phyloP scores from a whole-genome alignment of 2,329 filamentous ascomycete genomes.

The Trichophyton rubrum region DNA sequence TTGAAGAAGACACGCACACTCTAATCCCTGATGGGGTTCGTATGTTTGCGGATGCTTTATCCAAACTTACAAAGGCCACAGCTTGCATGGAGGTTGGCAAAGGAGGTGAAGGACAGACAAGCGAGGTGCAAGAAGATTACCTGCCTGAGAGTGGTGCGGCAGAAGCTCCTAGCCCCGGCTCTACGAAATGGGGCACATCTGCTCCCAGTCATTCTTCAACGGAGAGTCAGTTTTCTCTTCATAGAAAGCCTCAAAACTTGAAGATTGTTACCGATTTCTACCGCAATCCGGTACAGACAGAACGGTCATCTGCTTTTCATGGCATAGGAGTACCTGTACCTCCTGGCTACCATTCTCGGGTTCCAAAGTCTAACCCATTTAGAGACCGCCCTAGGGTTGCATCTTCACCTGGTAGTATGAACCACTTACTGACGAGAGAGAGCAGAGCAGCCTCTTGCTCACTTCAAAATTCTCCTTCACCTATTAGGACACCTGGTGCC shows the following conservation, averaged over 20 bases:
- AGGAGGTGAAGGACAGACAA: neutral
- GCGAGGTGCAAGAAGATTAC: neutral
- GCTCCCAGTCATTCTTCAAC: neutral
- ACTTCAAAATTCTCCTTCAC: slow-evolving; percentile 2
- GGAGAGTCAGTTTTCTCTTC: neutral
- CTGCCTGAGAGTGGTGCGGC: neutral
- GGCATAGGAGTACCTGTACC: neutral
- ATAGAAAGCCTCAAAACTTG: neutral
- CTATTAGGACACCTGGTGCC: neutral
- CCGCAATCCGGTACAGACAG: neutral
- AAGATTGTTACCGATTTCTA: neutral
- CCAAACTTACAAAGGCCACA: neutral
- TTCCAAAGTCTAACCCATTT: slow-evolving; percentile 10
- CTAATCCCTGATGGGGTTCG: slow-evolving; percentile 3
- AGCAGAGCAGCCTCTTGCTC: slow-evolving; percentile 9
- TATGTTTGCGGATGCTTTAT: slow-evolving; percentile 9
- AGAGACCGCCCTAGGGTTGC: slow-evolving; percentile 3
- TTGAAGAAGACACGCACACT: neutral
- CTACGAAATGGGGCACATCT: neutral
- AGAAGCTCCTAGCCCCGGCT: neutral
- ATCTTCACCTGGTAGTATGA: neutral
- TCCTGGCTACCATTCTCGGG: neutral
- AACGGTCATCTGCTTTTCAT: neutral
- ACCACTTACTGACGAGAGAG: neutral
- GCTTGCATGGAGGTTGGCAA: neutral